A percentile compares a stretch with the other conserved stretches of the same genome.
Conservation (phyloP, 495 filamentous ascomycete genomes). For the Podospora anserina region DNA sequence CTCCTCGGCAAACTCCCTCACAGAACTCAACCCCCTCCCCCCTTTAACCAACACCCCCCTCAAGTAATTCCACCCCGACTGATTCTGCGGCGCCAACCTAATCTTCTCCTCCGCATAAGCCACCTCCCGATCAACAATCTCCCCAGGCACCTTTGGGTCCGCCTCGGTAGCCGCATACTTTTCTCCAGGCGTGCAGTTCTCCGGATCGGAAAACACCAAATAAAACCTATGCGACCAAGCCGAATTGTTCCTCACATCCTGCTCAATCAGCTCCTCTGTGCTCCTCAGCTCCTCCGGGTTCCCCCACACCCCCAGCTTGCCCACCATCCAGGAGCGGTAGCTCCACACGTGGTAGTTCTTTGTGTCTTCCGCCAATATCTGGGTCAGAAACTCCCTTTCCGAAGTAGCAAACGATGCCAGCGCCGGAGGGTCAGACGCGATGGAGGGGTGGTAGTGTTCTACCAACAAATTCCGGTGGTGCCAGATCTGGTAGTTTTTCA, state of each 20-base stretch:
- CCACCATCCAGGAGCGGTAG: conserved; percentile 89
- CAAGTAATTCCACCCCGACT: conserved; percentile 89
- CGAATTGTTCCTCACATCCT: conserved; percentile 89
- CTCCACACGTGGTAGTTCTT: conserved; percentile 99
- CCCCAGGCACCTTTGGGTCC: conserved; percentile 52
- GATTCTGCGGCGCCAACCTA: conserved; percentile 81
- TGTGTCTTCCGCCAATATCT: conserved; percentile 79
- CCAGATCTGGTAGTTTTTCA: conserved; percentile 99
- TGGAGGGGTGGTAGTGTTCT: conserved; percentile 57
- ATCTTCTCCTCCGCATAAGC: conserved; percentile 68
- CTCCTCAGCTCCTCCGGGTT: conserved; percentile 59
- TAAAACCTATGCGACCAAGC: conserved; percentile 98
- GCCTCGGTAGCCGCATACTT: conserved; percentile 37
- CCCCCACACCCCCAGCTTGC: conserved; percentile 66
- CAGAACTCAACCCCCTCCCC: conserved; percentile 51
- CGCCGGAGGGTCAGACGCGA: conserved; percentile 37
- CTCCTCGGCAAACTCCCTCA: conserved; percentile 61
- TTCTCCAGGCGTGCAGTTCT: conserved; percentile 45
- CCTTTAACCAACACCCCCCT: conserved; percentile 68
- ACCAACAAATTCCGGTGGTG: conserved; percentile 89
- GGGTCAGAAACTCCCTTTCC: conserved; percentile 71
- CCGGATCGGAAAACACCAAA: conserved; percentile 71
- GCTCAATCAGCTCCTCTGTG: conserved; percentile 63
- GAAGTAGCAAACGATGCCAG: conserved; percentile 40
- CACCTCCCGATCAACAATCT: conserved; percentile 71